Evolutionary conservation across 202 grass and related monocot genomes (phyloP).

Genomic region (Digitaria exilis): DNA sequence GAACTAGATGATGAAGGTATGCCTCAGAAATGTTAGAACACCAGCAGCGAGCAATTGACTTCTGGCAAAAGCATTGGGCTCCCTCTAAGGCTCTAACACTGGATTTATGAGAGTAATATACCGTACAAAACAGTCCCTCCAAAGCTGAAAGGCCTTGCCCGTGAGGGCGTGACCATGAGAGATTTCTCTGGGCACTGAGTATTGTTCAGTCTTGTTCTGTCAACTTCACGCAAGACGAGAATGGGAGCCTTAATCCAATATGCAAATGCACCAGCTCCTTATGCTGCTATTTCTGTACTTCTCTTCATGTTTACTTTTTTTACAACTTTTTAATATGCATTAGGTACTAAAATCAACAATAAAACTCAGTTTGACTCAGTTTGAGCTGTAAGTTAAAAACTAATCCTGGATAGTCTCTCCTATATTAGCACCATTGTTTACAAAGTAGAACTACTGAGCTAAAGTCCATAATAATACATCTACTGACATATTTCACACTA

Average conservation of each 20-base stretch:
- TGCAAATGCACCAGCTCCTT: constrained; percentile 78
- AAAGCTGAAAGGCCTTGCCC: constrained; percentile 88
- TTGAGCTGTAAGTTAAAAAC: background rate
- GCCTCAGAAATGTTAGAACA: constrained; percentile 68
- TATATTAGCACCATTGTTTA: constrained; percentile 3
- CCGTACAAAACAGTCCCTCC: constrained; percentile 75
- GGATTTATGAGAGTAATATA: constrained; percentile 44
- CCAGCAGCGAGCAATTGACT: constrained; percentile 73
- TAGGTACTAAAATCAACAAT: background rate
- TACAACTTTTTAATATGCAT: background rate
- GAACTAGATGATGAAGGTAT: constrained; percentile 83
- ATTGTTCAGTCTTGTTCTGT: constrained; percentile 74
- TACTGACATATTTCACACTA: background rate
- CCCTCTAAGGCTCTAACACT: constrained; percentile 46
- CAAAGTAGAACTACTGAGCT: background rate
- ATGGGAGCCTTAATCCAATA: constrained; percentile 89
- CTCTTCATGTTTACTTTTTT: background rate
- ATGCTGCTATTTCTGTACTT: constrained; percentile 67
- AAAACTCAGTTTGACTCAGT: no score
- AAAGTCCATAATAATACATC: background rate
- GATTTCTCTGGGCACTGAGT: constrained; percentile 96
- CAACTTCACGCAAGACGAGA: constrained; percentile 73
- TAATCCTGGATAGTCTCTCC: background rate
- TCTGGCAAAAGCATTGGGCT: constrained; percentile 98
- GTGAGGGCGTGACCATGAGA: constrained; percentile 76